Evolutionary conservation across 257 asterid genomes (phyloP), one percentile per base, ranked within the genome.

Genomic region (Sherardia arvensis): DNA sequence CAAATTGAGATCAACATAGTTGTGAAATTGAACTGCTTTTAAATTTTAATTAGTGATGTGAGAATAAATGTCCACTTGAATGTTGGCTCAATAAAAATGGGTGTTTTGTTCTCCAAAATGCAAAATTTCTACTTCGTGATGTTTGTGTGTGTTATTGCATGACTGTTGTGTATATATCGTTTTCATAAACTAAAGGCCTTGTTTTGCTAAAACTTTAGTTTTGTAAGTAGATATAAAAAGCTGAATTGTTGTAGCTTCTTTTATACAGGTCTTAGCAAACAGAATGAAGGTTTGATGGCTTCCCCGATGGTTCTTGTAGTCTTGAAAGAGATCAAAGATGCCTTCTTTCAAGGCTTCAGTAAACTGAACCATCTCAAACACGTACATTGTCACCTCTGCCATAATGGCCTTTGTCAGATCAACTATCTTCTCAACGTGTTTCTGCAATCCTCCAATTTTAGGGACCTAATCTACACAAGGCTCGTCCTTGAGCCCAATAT

Each of bases 361-460:
- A 72, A 81, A 3, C 66, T 76, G 21, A 79, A 76, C 68, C 75
- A 79, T 9, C 81, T 79, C 59, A 79, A 79, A 68, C 77, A 73
- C 75, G 28, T 76, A 25, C 76, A 79, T 7, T 77, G 69, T 10
- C 74, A 73, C 20, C 72, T 79, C 68, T 21, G 76, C 30, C 77
- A 75, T 10, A 7, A 36, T 23, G 76, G 73, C 12, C 75, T 79
- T 36, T 36, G 67, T 22, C 78, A 70, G 48, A 71, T 64, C 51
- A 68, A 76, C 33, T 77, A 76, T 62, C 79, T 79, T 25, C 49
- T 79, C 2, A 79, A 79, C 77, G 0, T 54, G 12, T 49, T 79
- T 10, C 51, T 79, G 18, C 74, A 70, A 33, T 62, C 49, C 26
- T 30, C 79, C 62, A 71, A 79, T 58, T 79, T 76, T 68, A 71